Conservation (phyloP, 192 early-diverging fungal genomes). For the Coemansia umbellata region DNA sequence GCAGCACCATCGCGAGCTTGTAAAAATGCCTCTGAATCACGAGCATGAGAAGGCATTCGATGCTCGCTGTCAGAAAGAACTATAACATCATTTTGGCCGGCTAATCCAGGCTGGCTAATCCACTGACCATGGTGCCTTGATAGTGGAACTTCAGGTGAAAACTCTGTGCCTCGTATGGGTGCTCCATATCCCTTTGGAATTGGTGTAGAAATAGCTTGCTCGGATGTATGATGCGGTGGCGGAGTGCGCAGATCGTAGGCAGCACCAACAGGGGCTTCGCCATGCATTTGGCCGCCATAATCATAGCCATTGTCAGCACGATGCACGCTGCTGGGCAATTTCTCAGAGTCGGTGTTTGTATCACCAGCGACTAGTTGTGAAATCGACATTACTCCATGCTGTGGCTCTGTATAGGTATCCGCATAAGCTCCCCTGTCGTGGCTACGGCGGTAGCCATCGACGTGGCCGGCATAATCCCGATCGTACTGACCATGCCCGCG, state of each 20-base stretch:
- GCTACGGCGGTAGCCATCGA: conserved; percentile 11
- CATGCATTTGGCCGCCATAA: conserved; percentile 1
- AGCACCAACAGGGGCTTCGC: not conserved
- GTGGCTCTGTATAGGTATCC: conserved; percentile 3
- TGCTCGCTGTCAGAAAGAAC: conserved; percentile 25
- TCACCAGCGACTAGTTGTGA: conserved; percentile 42
- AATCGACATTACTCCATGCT: conserved; percentile 41
- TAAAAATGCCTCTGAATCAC: too few species aligned
- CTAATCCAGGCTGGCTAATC: not conserved
- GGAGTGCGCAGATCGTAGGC: conserved; percentile 19
- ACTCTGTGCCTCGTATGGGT: not conserved
- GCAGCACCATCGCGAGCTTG: too few species aligned
- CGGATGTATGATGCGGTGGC: not conserved
- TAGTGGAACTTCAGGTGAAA: conserved; percentile 7
- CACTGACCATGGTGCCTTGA: conserved; percentile 11
- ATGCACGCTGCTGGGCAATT: not conserved
- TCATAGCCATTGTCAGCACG: conserved; percentile 3
- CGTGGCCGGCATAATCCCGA: not conserved
- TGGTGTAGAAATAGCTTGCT: not conserved
- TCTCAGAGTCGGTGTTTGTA: not conserved
- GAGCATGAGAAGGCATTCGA: too few species aligned
- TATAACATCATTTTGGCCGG: conserved; percentile 1
- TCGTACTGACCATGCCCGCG: conserved; percentile 5
- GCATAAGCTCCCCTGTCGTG: conserved; percentile 9
- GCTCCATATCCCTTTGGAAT: not conserved